These are phyloP conservation scores for Tetrahymena elliotti DNA, from an alignment of 73 alveolate genomes.

Conservation along the genomic window DNA sequence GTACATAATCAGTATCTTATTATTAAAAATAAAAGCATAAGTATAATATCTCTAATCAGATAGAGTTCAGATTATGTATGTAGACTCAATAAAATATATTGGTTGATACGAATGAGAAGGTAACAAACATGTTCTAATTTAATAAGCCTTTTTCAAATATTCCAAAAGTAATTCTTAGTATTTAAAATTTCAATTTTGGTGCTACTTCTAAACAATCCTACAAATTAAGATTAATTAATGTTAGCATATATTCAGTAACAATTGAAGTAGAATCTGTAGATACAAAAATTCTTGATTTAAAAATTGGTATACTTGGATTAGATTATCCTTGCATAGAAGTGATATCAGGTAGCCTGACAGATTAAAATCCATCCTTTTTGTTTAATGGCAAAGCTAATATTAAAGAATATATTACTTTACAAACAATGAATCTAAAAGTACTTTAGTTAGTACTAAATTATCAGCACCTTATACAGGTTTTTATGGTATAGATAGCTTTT, in stretches of 20 bases:
- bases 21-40: not conserved
- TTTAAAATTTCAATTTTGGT: not conserved
- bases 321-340: not conserved
- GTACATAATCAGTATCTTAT: too few species aligned
- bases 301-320: not conserved
- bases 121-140: not conserved
- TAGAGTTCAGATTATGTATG: not conserved
- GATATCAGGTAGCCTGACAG: too few species aligned
- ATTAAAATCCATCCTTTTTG: not conserved
- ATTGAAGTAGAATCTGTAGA: not conserved
- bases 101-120: not conserved
- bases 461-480: not conserved
- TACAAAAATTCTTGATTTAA: not conserved
- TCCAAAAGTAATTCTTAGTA: not conserved
- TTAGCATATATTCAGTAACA: not conserved
- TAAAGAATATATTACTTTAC: not conserved
- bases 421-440: not conserved
- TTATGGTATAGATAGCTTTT: not conserved
- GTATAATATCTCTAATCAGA: not conserved
- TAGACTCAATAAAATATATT: not conserved
- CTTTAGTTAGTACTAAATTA: not conserved
- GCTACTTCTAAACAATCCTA: not conserved
- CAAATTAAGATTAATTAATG: too few species aligned
- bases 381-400: not conserved
- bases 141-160: not conserved